Percentiles rank a stretch among this genome's conserved stretches.
phyloP scores from a whole-genome alignment of 495 filamentous ascomycete species.

The Talaromyces trachyspermus region DNA sequence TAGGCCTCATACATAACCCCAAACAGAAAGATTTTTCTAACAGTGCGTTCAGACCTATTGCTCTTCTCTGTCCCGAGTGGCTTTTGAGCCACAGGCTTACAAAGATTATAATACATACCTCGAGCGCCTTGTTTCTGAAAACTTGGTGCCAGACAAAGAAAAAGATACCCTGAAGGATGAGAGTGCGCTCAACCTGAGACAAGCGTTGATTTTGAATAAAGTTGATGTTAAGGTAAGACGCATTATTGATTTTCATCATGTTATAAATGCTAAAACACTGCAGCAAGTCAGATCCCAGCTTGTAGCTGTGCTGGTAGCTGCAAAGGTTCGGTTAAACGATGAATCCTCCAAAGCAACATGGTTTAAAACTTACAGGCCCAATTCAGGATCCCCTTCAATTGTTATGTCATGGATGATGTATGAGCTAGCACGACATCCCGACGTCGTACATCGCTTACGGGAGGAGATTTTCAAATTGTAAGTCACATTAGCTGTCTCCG shows the following conservation, averaged over 20 bases:
- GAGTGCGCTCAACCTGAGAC: neutral
- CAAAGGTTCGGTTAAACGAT: neutral
- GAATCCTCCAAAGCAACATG: neutral
- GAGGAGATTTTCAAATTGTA: neutral
- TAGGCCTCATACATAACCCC: neutral
- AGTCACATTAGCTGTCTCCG: neutral
- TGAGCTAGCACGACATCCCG: neutral
- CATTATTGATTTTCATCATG: neutral
- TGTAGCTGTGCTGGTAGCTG: neutral
- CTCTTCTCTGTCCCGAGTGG: neutral
- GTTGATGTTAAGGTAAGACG: neutral
- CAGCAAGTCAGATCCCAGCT: neutral
- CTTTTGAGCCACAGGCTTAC: neutral
- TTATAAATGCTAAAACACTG: neutral
- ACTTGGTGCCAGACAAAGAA: neutral
- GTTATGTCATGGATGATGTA: neutral
- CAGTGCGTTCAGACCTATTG: neutral
- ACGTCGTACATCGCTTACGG: neutral
- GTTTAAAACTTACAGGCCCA: neutral
- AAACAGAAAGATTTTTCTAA: neutral
- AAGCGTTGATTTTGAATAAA: neutral
- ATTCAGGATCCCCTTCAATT: neutral
- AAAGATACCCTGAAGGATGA: neutral
- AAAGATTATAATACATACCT: neutral
- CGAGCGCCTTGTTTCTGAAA: neutral